A percentile compares a stretch with the other conserved stretches of the same genome.
phyloP scores from a whole-genome alignment of 768 basidiomycete genomes.

The Lyophyllum decastes region DNA sequence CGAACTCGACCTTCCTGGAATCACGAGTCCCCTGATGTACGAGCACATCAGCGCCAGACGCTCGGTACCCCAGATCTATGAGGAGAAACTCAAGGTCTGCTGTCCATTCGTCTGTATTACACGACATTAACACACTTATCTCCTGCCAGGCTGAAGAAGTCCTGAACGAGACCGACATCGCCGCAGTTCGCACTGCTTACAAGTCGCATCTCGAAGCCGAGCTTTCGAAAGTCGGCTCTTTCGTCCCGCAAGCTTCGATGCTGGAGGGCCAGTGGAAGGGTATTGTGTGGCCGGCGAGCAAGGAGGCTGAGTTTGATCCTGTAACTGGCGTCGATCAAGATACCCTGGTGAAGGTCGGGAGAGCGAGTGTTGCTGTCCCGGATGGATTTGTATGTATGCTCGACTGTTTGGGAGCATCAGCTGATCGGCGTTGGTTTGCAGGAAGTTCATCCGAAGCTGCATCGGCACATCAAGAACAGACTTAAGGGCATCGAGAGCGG shows the following conservation, averaged over 20 bases:
- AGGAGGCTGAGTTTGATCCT: conserved; percentile 53
- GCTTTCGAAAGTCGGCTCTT: conserved; percentile 50
- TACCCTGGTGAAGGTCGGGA: conserved; percentile 58
- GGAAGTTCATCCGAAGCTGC: conserved; percentile 80
- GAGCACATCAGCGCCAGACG: conserved; percentile 76
- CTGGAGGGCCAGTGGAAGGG: conserved; percentile 70
- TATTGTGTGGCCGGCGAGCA: conserved; percentile 63
- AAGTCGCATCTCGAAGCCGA: conserved; percentile 64
- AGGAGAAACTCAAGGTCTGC: conserved; percentile 72
- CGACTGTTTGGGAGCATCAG: conserved; percentile 30
- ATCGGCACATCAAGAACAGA: conserved; percentile 77
- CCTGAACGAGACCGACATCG: conserved; percentile 51
- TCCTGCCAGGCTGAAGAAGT: conserved; percentile 47
- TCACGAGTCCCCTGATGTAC: conserved; percentile 92
- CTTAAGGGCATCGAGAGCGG: conserved; percentile 69
- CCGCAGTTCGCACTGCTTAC: conserved; percentile 54
- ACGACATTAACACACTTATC: background rate
- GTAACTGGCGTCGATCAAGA: conserved; percentile 66
- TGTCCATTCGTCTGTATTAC: background rate
- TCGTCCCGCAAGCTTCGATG: conserved; percentile 53
- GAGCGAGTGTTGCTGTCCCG: conserved; percentile 63
- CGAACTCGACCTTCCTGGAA: conserved; percentile 83
- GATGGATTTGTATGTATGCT: conserved; percentile 60
- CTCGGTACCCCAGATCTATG: conserved; percentile 82
- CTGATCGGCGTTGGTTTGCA: conserved; percentile 30